phyloP scores from a whole-genome alignment of 495 filamentous ascomycete species.

The Xylaria longipes region DNA sequence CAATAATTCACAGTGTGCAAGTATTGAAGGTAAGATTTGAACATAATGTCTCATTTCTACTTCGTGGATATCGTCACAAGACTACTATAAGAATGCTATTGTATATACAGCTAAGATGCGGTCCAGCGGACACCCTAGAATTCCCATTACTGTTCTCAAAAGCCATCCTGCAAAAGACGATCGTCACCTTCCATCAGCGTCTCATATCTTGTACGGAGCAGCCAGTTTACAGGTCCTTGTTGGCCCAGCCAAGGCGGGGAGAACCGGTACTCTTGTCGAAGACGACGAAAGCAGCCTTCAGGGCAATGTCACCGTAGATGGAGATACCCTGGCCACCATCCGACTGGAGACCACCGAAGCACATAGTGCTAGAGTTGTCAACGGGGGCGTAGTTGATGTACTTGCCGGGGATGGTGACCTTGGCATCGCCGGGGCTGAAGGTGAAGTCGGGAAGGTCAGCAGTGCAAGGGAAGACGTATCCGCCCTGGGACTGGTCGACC shows the following conservation, averaged over 20 bases:
- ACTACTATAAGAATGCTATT: slow-evolving; percentile 11
- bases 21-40: not conserved
- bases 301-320: slow-evolving; percentile 76
- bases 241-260: slow-evolving; percentile 27
- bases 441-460: slow-evolving; percentile 63
- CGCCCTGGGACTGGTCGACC: slow-evolving; percentile 56
- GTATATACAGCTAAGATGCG: slow-evolving; percentile 4
- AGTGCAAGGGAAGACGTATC: slow-evolving; percentile 68
- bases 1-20: not conserved
- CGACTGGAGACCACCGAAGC: slow-evolving; percentile 66
- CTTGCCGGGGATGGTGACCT: slow-evolving; percentile 54
- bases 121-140: not conserved
- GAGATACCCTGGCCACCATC: slow-evolving; percentile 63
- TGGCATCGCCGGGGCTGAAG: slow-evolving; percentile 55
- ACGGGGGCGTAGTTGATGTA: slow-evolving; percentile 58
- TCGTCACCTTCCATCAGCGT: not conserved
- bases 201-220: not conserved
- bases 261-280: slow-evolving; percentile 56
- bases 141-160: not conserved
- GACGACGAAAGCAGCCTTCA: slow-evolving; percentile 75
- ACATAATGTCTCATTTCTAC: not conserved
- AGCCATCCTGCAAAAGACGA: not conserved
- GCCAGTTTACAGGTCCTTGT: slow-evolving; percentile 26
- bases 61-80: slow-evolving; percentile 20
- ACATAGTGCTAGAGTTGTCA: slow-evolving; percentile 36